Evolutionary conservation across 2,329 filamentous ascomycete species (phyloP).

Genomic region (Penicillium griseofulvum): DNA sequence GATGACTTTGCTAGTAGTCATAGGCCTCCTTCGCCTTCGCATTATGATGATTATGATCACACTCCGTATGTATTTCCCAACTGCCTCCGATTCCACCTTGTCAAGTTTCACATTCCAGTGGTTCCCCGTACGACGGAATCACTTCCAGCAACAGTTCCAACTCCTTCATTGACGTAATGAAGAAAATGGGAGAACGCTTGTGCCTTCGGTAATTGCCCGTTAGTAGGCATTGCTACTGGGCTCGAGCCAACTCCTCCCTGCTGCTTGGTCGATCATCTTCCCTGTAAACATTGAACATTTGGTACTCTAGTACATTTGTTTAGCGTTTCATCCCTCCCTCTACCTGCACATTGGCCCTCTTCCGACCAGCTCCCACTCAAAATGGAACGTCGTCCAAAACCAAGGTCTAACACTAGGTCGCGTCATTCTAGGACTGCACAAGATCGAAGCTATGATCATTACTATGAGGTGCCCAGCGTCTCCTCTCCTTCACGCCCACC

Average conservation of each 20-base stretch:
- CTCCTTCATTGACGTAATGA: constrained; percentile 12
- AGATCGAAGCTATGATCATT: constrained; percentile 17
- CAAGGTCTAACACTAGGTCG: constrained; percentile 22
- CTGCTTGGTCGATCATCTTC: background rate
- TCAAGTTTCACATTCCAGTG: constrained; percentile 19
- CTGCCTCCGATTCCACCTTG: constrained; percentile 13
- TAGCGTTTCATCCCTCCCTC: background rate
- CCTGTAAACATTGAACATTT: constrained; percentile 10
- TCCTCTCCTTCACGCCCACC: constrained; percentile 38
- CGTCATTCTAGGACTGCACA: constrained; percentile 19
- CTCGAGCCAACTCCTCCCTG: background rate
- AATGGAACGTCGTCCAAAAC: constrained; percentile 19
- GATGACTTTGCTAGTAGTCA: constrained; percentile 30
- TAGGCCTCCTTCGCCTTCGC: constrained; percentile 27
- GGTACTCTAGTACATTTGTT: constrained; percentile 7
- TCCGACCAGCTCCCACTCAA: background rate
- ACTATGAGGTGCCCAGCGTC: constrained; percentile 31
- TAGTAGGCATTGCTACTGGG: constrained; percentile 5
- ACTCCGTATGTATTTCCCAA: constrained; percentile 40
- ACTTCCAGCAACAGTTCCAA: constrained; percentile 6
- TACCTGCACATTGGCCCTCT: constrained; percentile 1
- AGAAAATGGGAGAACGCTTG: background rate
- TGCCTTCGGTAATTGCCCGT: background rate
- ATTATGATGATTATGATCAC: constrained; percentile 27
- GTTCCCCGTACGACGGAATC: constrained; percentile 26